Conservation (phyloP, 805 yeast genomes). For the Dipodascus albidus region DNA sequence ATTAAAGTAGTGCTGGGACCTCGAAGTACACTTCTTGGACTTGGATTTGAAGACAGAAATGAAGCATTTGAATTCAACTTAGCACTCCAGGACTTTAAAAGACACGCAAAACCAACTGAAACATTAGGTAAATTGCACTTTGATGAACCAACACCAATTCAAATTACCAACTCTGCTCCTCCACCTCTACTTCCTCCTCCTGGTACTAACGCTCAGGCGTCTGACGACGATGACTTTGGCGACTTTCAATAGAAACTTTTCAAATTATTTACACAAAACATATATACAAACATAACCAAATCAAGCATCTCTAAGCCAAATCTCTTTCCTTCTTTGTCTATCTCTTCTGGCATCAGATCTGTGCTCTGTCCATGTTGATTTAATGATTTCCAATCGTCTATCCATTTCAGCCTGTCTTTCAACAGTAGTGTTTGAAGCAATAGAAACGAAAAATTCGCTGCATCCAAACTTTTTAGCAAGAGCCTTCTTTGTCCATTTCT, state of each 20-base stretch:
- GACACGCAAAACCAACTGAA: constrained; percentile 1
- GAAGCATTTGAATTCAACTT: constrained; percentile 29
- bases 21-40: constrained; percentile 30
- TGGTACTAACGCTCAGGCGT: constrained; percentile 6
- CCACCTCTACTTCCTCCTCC: constrained; percentile 1
- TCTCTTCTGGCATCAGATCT: constrained; percentile 42
- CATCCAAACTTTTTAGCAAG: constrained; percentile 51
- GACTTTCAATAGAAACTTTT: constrained; percentile 17
- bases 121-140: constrained; percentile 4
- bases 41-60: constrained; percentile 27
- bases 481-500: constrained; percentile 47
- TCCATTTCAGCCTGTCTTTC: constrained; percentile 36
- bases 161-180: constrained; percentile 2
- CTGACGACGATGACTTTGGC: constrained; percentile 28
- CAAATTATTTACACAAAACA: constrained; percentile 4
- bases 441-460: constrained; percentile 39
- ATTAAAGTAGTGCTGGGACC: constrained; percentile 24
- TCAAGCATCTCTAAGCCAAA: constrained; percentile 53
- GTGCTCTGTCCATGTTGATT: constrained; percentile 37
- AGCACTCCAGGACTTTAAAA: constrained; percentile 26
- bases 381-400: constrained; percentile 33
- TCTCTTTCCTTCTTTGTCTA: constrained; percentile 42
- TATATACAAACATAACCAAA: background rate
- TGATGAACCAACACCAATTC: constrained; percentile 17
- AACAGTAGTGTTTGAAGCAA: constrained; percentile 32